Evolutionary conservation across 2,329 filamentous ascomycete species (phyloP), one percentile per base, ranked within the genome.

Genomic region (Monilinia aucupariae): DNA sequence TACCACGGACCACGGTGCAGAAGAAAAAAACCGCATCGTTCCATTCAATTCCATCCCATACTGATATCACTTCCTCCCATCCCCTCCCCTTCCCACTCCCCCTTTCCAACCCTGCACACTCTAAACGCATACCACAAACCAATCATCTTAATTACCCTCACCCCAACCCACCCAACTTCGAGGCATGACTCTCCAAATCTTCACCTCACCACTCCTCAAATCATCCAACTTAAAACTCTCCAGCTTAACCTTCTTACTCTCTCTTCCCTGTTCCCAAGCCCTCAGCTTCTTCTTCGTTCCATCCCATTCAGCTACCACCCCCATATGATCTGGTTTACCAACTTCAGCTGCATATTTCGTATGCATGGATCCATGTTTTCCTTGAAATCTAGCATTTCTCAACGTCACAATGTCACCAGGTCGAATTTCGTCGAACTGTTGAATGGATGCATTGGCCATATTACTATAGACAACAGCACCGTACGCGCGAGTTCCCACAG

Each of bases 241-340:
- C 65, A 91, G 79, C 79, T 96, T 94, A 61, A 96, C 88, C 80
- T 97, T 97, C 76, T 89, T 93, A 75, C 86, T 92, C 79, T 97
- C 93, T 17, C 93, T 81, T 0, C 93, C 93, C 74, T 99, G 94
- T 76, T 97, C 94, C 90, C 91, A 97, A 1, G 88, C 92, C 34
- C 92, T 81, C 32, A 99, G 88, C 81, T 97, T 97, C 82, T 96
- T 96, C 84, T 97, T 96, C 48, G 91, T 96, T 3, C 94, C 94
- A 75, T 99, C 94, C 94, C 94, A 99, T 75, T 99, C 94, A 12
- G 91, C 85, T 4, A 99, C 93, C 2, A 99, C 79, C 2, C 85
- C 94, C 0, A 97, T 93, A 72, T 99, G 94, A 12, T 84, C 91
- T 4, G 85, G 85, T 74, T 91, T 94, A 68, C 92, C 92, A 1